phyloP scores from a whole-genome alignment of 2,329 filamentous ascomycete species.

The Daldinia eschscholtzii region DNA sequence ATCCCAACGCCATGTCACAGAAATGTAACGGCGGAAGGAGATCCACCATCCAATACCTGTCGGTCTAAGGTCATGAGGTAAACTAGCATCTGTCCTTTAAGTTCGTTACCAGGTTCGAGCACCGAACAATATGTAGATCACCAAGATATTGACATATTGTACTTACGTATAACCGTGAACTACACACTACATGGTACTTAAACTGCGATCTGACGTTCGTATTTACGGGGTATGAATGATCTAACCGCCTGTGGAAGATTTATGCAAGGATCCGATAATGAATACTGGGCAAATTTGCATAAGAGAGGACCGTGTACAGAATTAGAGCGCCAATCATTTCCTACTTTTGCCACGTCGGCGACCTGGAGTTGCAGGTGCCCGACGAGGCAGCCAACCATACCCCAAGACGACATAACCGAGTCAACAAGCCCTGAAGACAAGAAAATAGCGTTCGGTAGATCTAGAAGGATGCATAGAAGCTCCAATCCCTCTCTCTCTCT shows the following conservation, averaged over 20 bases:
- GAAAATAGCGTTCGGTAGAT: conserved; percentile 32
- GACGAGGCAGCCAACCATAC: conserved; percentile 44
- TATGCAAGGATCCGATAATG: conserved; percentile 40
- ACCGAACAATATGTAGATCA: conserved; percentile 26
- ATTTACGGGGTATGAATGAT: conserved; percentile 26
- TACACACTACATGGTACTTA: not conserved
- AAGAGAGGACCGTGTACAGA: conserved; percentile 17
- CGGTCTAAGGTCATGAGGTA: conserved; percentile 30
- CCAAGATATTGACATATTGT: conserved; percentile 18
- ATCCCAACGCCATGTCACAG: conserved; percentile 18
- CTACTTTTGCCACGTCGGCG: conserved; percentile 33
- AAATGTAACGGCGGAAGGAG: conserved; percentile 37
- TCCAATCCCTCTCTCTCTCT: conserved; percentile 22
- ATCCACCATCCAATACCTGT: conserved; percentile 20
- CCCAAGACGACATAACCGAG: conserved; percentile 11
- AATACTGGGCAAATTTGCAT: conserved; percentile 30
- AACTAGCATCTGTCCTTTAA: conserved; percentile 6
- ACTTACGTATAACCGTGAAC: conserved; percentile 8
- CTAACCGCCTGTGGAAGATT: conserved; percentile 34
- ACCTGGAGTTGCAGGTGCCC: conserved; percentile 41
- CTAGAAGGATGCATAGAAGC: conserved; percentile 46
- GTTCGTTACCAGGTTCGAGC: conserved; percentile 31
- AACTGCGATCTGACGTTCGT: conserved; percentile 22
- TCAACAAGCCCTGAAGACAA: conserved; percentile 23
- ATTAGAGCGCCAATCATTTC: conserved; percentile 33